Evolutionary conservation across 192 early-diverging fungal genomes (phyloP), one percentile per base, ranked within the genome.

Genomic region (Coemansia biformis): DNA sequence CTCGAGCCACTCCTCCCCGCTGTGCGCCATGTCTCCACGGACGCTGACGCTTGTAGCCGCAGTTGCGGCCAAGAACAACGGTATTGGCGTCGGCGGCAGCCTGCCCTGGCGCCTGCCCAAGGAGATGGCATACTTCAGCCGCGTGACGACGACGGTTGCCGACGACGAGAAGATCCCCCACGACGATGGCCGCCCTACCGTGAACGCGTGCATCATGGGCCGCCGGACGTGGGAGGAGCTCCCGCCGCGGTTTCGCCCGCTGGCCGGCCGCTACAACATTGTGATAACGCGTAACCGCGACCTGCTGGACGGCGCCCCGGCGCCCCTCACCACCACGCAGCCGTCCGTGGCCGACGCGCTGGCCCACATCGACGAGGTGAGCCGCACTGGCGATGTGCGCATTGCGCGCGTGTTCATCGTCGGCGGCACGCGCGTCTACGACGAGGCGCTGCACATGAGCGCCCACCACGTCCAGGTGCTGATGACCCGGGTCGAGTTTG

Each of bases 201-300:
- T 66, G 52, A 98, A 98, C 63, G 86, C 84, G 1, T 87, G 90
- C 35, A 88, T 99, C 54, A 91, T 99, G 90, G 96, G 96, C 35
- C 79, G 92, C 35, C 67, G 73, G 16, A 94, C 91, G 15, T 99
- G 93, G 92, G 89, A 93, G 54, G 89, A 86, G 4, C 89, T 99
- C 37, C 96, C 96, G 3, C 37, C 42, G 6, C 83, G 81, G 42
- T 90, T 83, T 54, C 72, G 87, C 34, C 96, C 96, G 8, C 66
- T 99, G n/a, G 47, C 52, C 9, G 49, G 70, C 36, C 77, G 96
- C 38, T 66, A 88, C 46, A 99, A 96, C 70, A 75, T 99, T 24
- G 83, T 99, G 8, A 51, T 99, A 16, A 85, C 91, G 24, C 54
- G 85, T 46, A 78, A 82, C 56, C 48, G 60, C 0, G 46, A 76